phyloP scores from a whole-genome alignment of 441 rosid species.

The Pelargonium australe region DNA sequence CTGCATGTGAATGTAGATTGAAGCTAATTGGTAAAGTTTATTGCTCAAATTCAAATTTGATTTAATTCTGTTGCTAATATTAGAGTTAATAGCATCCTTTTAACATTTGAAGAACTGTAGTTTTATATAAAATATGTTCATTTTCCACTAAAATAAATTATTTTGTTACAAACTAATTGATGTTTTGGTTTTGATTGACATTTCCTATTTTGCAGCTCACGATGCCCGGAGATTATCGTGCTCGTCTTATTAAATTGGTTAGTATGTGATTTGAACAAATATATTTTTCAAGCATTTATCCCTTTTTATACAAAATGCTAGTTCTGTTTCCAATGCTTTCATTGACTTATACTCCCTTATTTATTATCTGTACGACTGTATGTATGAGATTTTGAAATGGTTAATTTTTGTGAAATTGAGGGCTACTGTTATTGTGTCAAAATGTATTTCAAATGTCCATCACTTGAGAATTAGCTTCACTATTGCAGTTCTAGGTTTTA shows the following conservation, averaged over 20 bases:
- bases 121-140: not conserved
- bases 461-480: not conserved
- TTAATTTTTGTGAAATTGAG: not conserved
- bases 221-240: conserved; percentile 77
- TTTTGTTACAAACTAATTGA: conserved; percentile 6
- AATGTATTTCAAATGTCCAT: not conserved
- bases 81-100: not conserved
- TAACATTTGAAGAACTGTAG: not conserved
- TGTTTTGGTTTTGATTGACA: conserved; percentile 13
- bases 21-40: not conserved
- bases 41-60: not conserved
- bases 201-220: conserved; percentile 59
- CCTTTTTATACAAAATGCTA: not conserved
- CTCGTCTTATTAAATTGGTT: conserved; percentile 86
- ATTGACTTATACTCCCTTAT: conserved; percentile 5
- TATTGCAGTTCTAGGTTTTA: not conserved
- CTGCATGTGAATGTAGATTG: not conserved
- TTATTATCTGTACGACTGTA: not conserved
- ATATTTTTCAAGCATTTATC: not conserved
- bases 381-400: not conserved
- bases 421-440: not conserved
- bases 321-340: not conserved
- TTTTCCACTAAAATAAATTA: not conserved
- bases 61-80: not conserved
- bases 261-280: conserved; percentile 28